A percentile compares a stretch with the other conserved stretches of the same genome.
These are phyloP conservation scores for Steccherinum ochraceum DNA, from an alignment of 768 basidiomycete genomes.

Conservation along the genomic window DNA sequence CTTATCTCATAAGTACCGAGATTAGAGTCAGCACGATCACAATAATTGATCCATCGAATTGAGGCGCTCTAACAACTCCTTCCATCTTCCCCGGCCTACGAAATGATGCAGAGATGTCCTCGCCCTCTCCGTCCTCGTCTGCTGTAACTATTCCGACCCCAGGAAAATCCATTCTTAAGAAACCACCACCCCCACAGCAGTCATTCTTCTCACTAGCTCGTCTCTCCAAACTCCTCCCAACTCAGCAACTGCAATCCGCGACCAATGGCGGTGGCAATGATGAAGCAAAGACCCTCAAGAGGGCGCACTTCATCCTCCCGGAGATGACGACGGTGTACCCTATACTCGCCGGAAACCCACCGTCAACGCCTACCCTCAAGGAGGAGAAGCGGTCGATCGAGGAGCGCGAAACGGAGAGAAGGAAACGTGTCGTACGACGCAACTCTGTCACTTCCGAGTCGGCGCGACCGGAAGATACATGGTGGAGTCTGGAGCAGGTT, in stretches of 20 bases:
- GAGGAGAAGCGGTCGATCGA: conserved; percentile 82
- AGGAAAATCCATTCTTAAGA: conserved; percentile 78
- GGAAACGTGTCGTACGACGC: conserved; percentile 58
- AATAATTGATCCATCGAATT: too few relatives aligned
- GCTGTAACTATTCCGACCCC: conserved; percentile 76
- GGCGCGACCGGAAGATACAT: conserved; percentile 39
- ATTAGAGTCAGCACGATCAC: too few relatives aligned
- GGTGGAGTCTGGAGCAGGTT: conserved; percentile 84
- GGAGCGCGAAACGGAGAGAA: conserved; percentile 63
- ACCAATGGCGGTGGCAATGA: conserved; percentile 26
- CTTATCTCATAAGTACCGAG: too few relatives aligned
- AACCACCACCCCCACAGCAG: conserved; percentile 59
- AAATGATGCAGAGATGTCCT: conserved; percentile 22
- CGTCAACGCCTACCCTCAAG: conserved; percentile 69
- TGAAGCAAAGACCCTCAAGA: conserved; percentile 60
- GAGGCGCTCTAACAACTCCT: too few relatives aligned
- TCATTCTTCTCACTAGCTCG: conserved; percentile 72
- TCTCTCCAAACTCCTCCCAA: conserved; percentile 68
- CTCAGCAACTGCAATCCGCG: conserved; percentile 34
- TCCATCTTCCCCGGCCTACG: too few relatives aligned
- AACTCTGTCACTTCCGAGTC: conserved; percentile 27
- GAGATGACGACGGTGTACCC: conserved; percentile 86
- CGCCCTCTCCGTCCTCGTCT: conserved; percentile 66
- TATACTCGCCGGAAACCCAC: conserved; percentile 79
- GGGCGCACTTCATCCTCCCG: conserved; percentile 89